A percentile compares a stretch with the other conserved stretches of the same genome.
Conservation (phyloP, 176 grass and related monocot genomes). For the Olyra latifolia region DNA sequence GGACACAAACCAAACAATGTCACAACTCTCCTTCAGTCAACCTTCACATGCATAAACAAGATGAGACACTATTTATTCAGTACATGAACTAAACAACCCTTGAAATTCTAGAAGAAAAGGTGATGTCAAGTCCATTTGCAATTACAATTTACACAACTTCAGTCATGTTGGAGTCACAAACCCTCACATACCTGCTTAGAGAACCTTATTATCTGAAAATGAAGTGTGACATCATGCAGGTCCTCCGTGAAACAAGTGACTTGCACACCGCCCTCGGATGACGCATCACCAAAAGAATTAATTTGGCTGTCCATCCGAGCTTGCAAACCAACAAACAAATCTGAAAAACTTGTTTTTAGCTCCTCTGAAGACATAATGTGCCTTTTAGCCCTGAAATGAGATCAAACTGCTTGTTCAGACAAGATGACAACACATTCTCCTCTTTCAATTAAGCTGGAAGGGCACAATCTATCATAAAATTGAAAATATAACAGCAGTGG, state of each 20-base stretch:
- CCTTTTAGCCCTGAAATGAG: constrained; percentile 1
- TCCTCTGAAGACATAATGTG: constrained; percentile 62
- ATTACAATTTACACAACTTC: background rate
- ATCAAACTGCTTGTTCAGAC: background rate
- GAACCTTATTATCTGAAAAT: constrained; percentile 85
- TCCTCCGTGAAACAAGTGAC: constrained; percentile 86
- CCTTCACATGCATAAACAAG: background rate
- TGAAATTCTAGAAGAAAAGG: background rate
- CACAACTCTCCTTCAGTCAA: background rate
- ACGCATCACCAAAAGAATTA: constrained; percentile 29
- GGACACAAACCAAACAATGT: background rate
- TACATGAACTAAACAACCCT: background rate
- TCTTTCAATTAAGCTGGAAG: background rate
- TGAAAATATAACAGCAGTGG: background rate
- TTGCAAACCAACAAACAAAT: constrained; percentile 35
- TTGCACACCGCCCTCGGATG: constrained; percentile 25
- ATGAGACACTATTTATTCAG: background rate
- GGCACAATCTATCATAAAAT: background rate
- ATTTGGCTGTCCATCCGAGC: constrained; percentile 4
- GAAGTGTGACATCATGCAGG: constrained; percentile 67
- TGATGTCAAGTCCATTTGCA: background rate
- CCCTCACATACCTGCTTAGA: constrained; percentile 64
- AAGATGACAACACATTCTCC: background rate
- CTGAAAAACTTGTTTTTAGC: constrained; percentile 40
- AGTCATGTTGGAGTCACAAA: background rate